Evolutionary conservation across 768 basidiomycete species (phyloP).

Genomic region (Daedalea quercina): DNA sequence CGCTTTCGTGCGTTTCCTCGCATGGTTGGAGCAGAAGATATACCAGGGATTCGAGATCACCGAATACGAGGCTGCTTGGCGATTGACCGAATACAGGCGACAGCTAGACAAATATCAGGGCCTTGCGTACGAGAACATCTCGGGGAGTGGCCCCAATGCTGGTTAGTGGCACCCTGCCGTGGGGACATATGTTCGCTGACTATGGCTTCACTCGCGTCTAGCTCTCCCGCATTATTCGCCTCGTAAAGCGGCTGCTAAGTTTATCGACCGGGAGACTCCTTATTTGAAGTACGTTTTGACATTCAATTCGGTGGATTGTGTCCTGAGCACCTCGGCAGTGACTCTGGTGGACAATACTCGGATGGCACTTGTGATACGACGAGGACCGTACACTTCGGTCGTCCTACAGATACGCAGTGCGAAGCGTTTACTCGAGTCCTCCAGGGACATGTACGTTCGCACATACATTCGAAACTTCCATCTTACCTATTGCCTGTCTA

Average conservation of each 20-base stretch:
- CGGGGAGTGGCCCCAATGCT: conserved; percentile 85
- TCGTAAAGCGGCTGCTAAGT: conserved; percentile 52
- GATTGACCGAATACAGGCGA: conserved; percentile 70
- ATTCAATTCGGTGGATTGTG: conserved; percentile 1
- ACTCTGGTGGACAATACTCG: conserved; percentile 85
- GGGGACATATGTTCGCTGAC: neutral
- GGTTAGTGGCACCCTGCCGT: conserved; percentile 30
- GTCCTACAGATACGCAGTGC: conserved; percentile 78
- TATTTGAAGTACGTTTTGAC: conserved; percentile 73
- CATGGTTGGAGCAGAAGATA: conserved; percentile 85
- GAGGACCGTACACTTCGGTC: conserved; percentile 79
- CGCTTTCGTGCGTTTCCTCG: conserved; percentile 79
- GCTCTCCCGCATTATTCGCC: conserved; percentile 94
- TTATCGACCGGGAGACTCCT: conserved; percentile 73
- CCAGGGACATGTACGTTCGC: conserved; percentile 82
- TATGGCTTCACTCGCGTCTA: conserved; percentile 11
- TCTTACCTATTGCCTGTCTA: neutral
- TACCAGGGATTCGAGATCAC: conserved; percentile 73
- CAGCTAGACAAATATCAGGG: conserved; percentile 73
- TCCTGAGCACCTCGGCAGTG: conserved; percentile 38
- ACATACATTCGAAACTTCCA: conserved; percentile 3
- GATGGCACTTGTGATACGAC: conserved; percentile 90
- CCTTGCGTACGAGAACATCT: conserved; percentile 85
- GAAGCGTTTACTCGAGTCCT: conserved; percentile 93
- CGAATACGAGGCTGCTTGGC: conserved; percentile 88